Conservation (phyloP, 352 stramenopile species). For the Plasmopara halstedii region DNA sequence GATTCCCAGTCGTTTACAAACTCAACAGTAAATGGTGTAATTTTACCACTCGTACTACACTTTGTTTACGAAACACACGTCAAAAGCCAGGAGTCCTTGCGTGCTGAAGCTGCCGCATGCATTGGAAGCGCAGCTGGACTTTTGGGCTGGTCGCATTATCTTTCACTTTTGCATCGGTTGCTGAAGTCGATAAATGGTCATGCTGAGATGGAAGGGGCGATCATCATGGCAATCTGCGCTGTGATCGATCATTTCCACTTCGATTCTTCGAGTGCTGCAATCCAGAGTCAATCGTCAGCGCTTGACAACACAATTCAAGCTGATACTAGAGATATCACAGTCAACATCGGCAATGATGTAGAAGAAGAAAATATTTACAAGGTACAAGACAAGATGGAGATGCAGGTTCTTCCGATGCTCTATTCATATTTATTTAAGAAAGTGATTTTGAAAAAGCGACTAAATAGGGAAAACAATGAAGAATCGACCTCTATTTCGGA, state of each 20-base stretch:
- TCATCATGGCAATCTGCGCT: constrained; percentile 88
- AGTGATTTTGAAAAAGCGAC: constrained; percentile 65
- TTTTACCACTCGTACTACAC: constrained; percentile 94
- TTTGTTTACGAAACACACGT: constrained; percentile 93
- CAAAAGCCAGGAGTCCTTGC: constrained; percentile 89
- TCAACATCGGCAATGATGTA: constrained; percentile 12
- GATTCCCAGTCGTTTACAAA: constrained; percentile 54
- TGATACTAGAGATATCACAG: constrained; percentile 1
- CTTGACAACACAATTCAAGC: not conserved
- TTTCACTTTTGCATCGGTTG: constrained; percentile 85
- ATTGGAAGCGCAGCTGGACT: constrained; percentile 86
- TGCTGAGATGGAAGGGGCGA: constrained; percentile 87
- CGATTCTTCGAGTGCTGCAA: constrained; percentile 39
- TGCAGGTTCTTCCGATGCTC: constrained; percentile 78
- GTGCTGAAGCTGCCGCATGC: constrained; percentile 90
- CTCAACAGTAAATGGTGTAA: constrained; percentile 88
- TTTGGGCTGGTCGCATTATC: constrained; percentile 96
- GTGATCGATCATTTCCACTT: constrained; percentile 97
- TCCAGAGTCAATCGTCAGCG: constrained; percentile 21
- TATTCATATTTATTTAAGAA: constrained; percentile 84
- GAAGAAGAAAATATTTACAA: constrained; percentile 31
- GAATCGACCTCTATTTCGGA: constrained; percentile 26
- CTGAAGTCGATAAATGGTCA: constrained; percentile 90
- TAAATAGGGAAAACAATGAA: constrained; percentile 36
- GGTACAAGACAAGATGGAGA: constrained; percentile 72